Evolutionary conservation across 2,329 filamentous ascomycete genomes (phyloP).

Genomic region (Reticulascus tulasneorum): DNA sequence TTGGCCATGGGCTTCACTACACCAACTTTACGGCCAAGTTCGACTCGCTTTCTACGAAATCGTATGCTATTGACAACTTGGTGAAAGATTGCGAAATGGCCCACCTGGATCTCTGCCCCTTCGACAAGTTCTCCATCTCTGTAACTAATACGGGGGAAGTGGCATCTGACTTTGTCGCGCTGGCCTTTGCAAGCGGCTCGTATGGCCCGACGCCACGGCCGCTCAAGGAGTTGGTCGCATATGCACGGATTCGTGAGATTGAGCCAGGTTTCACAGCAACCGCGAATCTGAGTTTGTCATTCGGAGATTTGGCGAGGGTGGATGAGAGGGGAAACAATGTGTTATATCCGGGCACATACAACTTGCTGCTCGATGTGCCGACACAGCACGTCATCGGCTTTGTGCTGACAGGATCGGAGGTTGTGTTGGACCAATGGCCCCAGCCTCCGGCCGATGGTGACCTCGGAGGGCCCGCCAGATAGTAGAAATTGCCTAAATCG

Average conservation of each 20-base stretch:
- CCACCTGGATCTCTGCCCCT: neutral
- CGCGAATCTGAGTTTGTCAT: conserved; percentile 35
- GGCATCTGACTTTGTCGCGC: conserved; percentile 48
- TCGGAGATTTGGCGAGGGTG: conserved; percentile 46
- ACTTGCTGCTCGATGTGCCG: conserved; percentile 40
- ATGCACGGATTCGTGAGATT: conserved; percentile 39
- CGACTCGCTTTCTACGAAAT: neutral
- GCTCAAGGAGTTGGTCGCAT: conserved; percentile 48
- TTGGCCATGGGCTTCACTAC: conserved; percentile 56
- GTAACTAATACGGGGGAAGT: conserved; percentile 44
- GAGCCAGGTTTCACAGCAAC: conserved; percentile 23
- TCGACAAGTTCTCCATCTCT: conserved; percentile 22
- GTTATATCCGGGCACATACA: conserved; percentile 51
- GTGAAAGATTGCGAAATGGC: neutral
- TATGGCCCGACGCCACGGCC: conserved; percentile 46
- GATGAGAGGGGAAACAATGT: conserved; percentile 46
- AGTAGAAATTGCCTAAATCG: too few relatives aligned
- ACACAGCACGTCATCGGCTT: too few relatives aligned
- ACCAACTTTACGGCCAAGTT: conserved; percentile 41
- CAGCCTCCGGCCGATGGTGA: too few relatives aligned
- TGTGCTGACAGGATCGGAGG: too few relatives aligned
- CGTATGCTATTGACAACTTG: neutral
- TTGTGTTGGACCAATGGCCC: too few relatives aligned
- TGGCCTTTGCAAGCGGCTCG: conserved; percentile 44
- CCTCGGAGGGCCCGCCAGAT: too few relatives aligned